Percentiles rank a stretch among this genome's conserved stretches.
Evolutionary conservation across 257 asterid species (phyloP).

Genomic region (Scutellaria baicalensis): DNA sequence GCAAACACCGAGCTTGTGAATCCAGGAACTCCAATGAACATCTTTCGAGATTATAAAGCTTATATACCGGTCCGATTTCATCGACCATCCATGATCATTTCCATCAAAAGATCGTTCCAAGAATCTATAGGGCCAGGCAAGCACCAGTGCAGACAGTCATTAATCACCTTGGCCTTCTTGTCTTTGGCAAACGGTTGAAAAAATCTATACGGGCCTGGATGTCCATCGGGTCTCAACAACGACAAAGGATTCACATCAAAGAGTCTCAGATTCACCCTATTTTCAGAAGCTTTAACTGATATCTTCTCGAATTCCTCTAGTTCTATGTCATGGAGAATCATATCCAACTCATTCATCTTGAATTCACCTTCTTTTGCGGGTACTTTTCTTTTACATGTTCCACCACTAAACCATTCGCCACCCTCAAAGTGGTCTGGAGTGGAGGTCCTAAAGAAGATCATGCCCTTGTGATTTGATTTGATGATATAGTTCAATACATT

Average conservation of each 20-base stretch:
- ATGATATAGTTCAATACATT: constrained; percentile 38
- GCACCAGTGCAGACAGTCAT: constrained; percentile 91
- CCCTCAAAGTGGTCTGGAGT: constrained; percentile 70
- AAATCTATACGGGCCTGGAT: constrained; percentile 69
- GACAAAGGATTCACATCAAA: constrained; percentile 55
- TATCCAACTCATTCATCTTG: constrained; percentile 27
- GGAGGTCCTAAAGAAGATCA: constrained; percentile 47
- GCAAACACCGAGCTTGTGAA: background rate
- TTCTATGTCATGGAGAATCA: constrained; percentile 39
- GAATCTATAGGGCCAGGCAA: constrained; percentile 85
- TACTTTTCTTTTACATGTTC: constrained; percentile 42
- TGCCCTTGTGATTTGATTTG: constrained; percentile 46
- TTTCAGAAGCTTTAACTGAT: constrained; percentile 29
- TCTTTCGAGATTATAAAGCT: background rate
- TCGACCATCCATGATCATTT: constrained; percentile 49
- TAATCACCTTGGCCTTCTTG: constrained; percentile 28
- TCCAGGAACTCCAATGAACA: background rate
- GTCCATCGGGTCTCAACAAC: constrained; percentile 77
- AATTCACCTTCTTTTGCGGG: constrained; percentile 61
- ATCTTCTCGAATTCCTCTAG: constrained; percentile 42
- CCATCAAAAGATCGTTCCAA: constrained; percentile 83
- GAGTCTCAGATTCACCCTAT: constrained; percentile 45
- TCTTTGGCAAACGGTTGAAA: constrained; percentile 49
- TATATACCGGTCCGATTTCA: background rate
- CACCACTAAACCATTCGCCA: constrained; percentile 71